Conservation (phyloP, 108 stramenopile genomes). For the Nannochloropsis oceanica region DNA sequence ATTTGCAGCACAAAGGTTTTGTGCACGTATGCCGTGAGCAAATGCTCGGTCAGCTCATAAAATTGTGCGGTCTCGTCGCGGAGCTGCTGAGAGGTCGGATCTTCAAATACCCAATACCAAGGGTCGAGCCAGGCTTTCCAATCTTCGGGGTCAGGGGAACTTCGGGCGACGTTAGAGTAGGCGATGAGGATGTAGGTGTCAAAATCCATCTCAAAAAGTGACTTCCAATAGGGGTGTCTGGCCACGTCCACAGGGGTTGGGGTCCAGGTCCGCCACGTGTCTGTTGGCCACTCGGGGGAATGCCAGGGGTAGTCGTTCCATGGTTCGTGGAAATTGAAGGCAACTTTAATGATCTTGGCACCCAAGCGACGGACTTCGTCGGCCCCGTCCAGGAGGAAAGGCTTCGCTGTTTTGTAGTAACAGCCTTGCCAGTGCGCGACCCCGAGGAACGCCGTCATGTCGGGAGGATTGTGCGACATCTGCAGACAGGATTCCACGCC, state of each 20-base stretch:
- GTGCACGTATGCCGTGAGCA: background rate
- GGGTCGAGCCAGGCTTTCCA: background rate
- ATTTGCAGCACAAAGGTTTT: background rate
- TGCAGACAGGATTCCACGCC: background rate
- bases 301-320: background rate
- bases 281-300: background rate
- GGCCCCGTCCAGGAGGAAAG: background rate
- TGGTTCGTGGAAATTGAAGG: background rate
- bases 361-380: background rate
- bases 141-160: background rate
- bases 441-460: background rate
- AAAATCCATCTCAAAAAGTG: background rate
- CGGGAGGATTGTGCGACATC: background rate
- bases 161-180: background rate
- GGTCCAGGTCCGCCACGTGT: background rate
- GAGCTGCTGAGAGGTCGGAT: background rate
- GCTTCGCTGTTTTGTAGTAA: background rate
- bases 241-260: background rate
- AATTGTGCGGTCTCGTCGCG: background rate
- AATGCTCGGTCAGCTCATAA: background rate
- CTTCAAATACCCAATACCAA: background rate
- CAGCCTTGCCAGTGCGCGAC: background rate
- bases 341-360: background rate
- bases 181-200: background rate
- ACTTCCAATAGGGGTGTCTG: background rate